Base-by-base conservation (phyloP, 179 eudicot species). In the Silene coronaria region DNA sequence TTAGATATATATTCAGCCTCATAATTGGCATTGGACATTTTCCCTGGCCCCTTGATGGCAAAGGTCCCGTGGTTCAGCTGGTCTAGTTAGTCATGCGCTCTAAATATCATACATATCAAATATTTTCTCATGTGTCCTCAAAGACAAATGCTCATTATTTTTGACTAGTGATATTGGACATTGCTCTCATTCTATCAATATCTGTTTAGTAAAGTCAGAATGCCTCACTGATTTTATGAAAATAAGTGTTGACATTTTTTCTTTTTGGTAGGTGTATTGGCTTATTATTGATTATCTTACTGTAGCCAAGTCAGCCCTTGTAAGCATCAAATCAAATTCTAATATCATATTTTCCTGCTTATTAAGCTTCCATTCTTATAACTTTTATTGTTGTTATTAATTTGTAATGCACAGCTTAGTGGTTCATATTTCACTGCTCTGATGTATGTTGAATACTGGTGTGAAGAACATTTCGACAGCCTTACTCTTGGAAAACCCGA, bases 391-490 rank as follows among this genome's bases (percentile, higher is more conserved):
- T 45, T 73, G 51, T 64, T 46, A 13, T 45, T 21, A 58, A 73
- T 64, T 76, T 32, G 70, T 36, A 23, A 73, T 70, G 45, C 75
- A 64, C 87, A 95, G 99, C 77, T 76, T 36, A 92, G 91, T 78
- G 99, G 96, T 34, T 91, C 97, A 74, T 96, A 88, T 84, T 93
- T 96, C 78, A 91, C 99, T 78, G 91, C 99, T 74, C 87, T 96
- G 80, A 85, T 96, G 77, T 96, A 96, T 76, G 97, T 93, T 84
- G 99, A 96, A 83, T 86, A 96, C 80, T 96, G 99, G 99, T 96
- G 97, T 85, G 92, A 93, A 77, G 92, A 91, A 73, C 82, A 91
- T 78, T 93, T 96, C 78, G 79, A 84, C 30, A 60, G 82, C 77
- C 90, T 96, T 53, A 86, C 96, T 19, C 85, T 96, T 79, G 99